Evolutionary conservation across 257 asterid genomes (phyloP), one percentile per base, ranked within the genome.

Genomic region (Lycium ferocissimum): DNA sequence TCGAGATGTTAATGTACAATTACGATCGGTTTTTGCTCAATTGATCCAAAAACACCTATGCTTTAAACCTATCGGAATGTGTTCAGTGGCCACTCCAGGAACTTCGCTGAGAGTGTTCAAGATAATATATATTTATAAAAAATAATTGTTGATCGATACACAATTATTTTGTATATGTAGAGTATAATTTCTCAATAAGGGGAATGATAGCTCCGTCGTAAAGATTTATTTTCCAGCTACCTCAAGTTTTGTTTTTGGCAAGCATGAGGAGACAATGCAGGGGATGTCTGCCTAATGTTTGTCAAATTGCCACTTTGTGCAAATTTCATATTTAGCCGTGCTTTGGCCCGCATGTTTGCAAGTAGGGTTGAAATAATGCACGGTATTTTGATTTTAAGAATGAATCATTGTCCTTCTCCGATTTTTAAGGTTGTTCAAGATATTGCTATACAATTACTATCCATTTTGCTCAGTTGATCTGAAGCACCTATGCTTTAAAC

Each of bases 171-270:
- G 33, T 26, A 26, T 26, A 26, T 26, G 33, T 26, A 26, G 33
- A 26, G 33, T 26, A 26, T 26, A 26, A 26, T 26, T 26, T 26
- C 1, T 26, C 33, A 26, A 26, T 26, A 26, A 26, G 33, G 33
- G 54, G 38, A 45, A 73, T 73, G 33, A 47, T 73, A 5, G 79
- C 57, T n/a, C 10, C 80, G 58, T 20, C 45, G 6, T 45, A 45
- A 72, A 72, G 38, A 72, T 45, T 72, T 45, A 2, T 72, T 43
- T 72, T 37, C 80, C 80, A 72, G 59, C 57, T 73, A 40, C 80
- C 3, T 45, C 45, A 17, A 70, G 26, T 12, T 73, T 47, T 40
- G 45, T 6, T 73, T 47, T 47, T 47, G 43, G 57, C 61, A 75
- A 75, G 81, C 81, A 75, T 75, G 20, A 10, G 61, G 61, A 75